Evolutionary conservation across 352 stramenopile genomes (phyloP).

Genomic region (Phytophthora agathidicida): DNA sequence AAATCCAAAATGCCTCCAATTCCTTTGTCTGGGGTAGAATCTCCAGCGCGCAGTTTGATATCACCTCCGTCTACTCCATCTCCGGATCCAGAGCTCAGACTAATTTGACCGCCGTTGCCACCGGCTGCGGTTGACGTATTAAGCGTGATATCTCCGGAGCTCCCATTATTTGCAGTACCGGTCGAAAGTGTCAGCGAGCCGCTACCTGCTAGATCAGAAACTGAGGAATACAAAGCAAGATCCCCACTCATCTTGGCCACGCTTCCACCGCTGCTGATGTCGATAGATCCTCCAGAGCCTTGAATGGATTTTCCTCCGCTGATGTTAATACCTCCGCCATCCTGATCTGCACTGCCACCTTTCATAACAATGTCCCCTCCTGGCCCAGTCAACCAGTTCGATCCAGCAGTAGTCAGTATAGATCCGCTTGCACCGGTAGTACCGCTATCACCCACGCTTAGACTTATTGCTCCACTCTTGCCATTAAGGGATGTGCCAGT

Average conservation of each 20-base stretch:
- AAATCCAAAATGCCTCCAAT: conserved; percentile 24
- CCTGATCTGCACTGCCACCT: conserved; percentile 20
- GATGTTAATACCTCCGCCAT: conserved; percentile 7
- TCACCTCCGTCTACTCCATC: conserved; percentile 21
- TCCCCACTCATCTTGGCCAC: conserved; percentile 29
- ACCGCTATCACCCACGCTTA: conserved; percentile 19
- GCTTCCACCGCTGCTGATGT: conserved; percentile 25
- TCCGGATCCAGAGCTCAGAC: conserved; percentile 22
- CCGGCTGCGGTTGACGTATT: conserved; percentile 14
- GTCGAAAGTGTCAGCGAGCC: conserved; percentile 23
- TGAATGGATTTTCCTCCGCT: conserved; percentile 26
- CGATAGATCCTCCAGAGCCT: conserved; percentile 20
- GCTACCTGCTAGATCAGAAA: conserved; percentile 15
- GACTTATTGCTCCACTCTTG: conserved; percentile 28
- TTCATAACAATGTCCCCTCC: conserved; percentile 23
- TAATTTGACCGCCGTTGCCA: conserved; percentile 31
- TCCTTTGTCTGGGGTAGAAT: conserved; percentile 19
- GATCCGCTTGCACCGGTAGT: conserved; percentile 10
- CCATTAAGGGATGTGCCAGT: conserved; percentile 26
- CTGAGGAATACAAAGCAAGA: conserved; percentile 14
- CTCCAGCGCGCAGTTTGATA: conserved; percentile 27
- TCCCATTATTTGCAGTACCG: conserved; percentile 23
- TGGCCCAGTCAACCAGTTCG: conserved; percentile 22
- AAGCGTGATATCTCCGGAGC: conserved; percentile 25
- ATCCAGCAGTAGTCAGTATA: conserved; percentile 21